Evolutionary conservation across 2,329 filamentous ascomycete genomes (phyloP).

Genomic region (Parastagonospora avenae): DNA sequence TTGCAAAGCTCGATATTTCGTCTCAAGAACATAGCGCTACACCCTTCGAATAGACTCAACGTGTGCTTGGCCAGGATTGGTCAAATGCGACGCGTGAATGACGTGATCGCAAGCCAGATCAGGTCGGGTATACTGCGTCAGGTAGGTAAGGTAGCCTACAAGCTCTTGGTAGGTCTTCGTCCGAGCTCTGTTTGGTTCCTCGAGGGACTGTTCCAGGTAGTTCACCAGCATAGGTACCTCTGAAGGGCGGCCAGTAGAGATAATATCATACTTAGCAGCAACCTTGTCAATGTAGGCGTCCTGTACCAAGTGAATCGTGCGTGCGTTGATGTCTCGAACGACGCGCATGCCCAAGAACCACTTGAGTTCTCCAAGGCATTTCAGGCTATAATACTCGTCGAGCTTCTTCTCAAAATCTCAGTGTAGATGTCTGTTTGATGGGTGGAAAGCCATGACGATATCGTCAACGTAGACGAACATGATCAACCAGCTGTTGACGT

Average conservation of each 20-base stretch:
- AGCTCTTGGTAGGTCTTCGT: slow-evolving; percentile 8
- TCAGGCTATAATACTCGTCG: neutral
- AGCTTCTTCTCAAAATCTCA: neutral
- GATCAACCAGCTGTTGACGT: neutral
- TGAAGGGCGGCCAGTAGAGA: no score
- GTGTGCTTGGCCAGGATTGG: slow-evolving; percentile 17
- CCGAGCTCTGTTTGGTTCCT: slow-evolving; percentile 10
- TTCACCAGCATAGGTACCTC: no score
- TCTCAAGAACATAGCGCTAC: slow-evolving; percentile 15
- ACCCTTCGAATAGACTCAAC: slow-evolving; percentile 11
- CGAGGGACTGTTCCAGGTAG: slow-evolving; percentile 8
- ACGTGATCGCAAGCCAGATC: slow-evolving; percentile 20
- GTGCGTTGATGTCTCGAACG: neutral
- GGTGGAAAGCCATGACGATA: neutral
- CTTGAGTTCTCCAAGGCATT: neutral
- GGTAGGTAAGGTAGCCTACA: slow-evolving; percentile 21
- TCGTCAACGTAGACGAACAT: neutral
- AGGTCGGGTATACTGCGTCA: slow-evolving; percentile 12
- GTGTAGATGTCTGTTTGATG: neutral
- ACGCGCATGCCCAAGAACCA: neutral
- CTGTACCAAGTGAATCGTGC: neutral
- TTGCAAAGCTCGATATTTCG: no score
- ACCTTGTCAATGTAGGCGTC: neutral
- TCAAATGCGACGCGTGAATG: slow-evolving; percentile 18
- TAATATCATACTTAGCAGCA: no score